A percentile compares a stretch with the other conserved stretches of the same genome.
Evolutionary conservation across 1,284 basidiomycete genomes (phyloP).

Genomic region (Leccinum subspadiceum): DNA sequence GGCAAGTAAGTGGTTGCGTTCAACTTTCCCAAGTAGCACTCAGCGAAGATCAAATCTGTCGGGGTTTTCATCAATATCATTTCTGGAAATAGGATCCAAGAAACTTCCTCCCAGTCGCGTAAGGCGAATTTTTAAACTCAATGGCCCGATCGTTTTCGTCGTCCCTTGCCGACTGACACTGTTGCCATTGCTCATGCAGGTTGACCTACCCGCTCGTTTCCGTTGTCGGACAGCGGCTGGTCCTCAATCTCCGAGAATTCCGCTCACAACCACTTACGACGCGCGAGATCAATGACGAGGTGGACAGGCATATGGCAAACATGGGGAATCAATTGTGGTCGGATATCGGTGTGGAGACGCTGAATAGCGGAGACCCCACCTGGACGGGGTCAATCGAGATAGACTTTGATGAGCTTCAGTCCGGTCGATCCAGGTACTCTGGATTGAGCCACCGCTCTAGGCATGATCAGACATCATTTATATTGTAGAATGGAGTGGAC

Average conservation of each 20-base stretch:
- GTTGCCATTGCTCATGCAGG: constrained; percentile 1
- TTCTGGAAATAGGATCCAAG: constrained; percentile 10
- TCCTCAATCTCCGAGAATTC: constrained; percentile 19
- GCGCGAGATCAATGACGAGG: constrained; percentile 12
- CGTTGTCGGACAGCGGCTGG: constrained; percentile 15
- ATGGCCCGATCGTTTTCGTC: not conserved
- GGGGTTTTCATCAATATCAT: not conserved
- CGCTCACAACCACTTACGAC: not conserved
- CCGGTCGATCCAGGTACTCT: not conserved
- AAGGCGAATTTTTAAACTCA: not conserved
- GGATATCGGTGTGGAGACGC: not conserved
- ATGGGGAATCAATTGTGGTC: constrained; percentile 1
- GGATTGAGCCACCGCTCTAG: not conserved
- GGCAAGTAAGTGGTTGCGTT: not conserved
- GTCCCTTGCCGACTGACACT: not conserved
- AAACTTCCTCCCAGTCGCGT: constrained; percentile 1
- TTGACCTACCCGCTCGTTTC: constrained; percentile 8
- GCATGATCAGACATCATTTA: not conserved
- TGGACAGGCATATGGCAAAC: constrained; percentile 18
- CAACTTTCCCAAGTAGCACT: not conserved
- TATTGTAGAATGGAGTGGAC: not conserved
- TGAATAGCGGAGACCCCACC: not conserved
- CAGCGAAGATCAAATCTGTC: not conserved
- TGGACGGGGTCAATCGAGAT: not conserved
- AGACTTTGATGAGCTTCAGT: not conserved